These are phyloP conservation scores for Uncinocarpus reesii DNA, from an alignment of 2,329 filamentous ascomycete species.

Conservation along the genomic window DNA sequence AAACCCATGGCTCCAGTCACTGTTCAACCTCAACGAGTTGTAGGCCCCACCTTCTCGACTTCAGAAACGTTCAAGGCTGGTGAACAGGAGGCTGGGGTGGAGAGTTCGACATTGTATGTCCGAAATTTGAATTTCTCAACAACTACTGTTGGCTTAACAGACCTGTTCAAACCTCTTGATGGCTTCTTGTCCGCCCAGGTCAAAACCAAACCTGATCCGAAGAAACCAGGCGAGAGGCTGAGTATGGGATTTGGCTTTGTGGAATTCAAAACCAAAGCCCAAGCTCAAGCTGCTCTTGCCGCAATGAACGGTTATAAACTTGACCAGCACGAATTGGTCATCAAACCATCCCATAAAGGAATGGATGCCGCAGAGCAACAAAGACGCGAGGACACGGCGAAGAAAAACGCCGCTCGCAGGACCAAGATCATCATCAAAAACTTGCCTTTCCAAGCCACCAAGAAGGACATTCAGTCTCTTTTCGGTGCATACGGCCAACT, in stretches of 20 bases:
- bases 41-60: constrained; percentile 34
- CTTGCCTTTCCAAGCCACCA: constrained; percentile 86
- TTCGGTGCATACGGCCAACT: constrained; percentile 88
- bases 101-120: constrained; percentile 79
- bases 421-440: constrained; percentile 99
- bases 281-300: constrained; percentile 67
- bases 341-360: constrained; percentile 75
- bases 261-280: constrained; percentile 67
- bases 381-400: constrained; percentile 68
- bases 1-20: constrained; percentile 27
- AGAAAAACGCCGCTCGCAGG: constrained; percentile 62
- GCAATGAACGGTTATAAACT: constrained; percentile 83
- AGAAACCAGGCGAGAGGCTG: constrained; percentile 72
- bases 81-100: constrained; percentile 33
- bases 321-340: constrained; percentile 74
- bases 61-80: constrained; percentile 33
- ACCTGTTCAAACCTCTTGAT: constrained; percentile 68
- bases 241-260: constrained; percentile 98
- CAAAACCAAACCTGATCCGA: constrained; percentile 89
- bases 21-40: constrained; percentile 24
- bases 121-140: constrained; percentile 91
- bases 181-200: constrained; percentile 84
- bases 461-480: constrained; percentile 78
- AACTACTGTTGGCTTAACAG: constrained; percentile 62
- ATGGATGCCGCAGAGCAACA: constrained; percentile 24